Base-by-base conservation (phyloP, 2,329 filamentous ascomycete species). In the Epichloe elymi region DNA sequence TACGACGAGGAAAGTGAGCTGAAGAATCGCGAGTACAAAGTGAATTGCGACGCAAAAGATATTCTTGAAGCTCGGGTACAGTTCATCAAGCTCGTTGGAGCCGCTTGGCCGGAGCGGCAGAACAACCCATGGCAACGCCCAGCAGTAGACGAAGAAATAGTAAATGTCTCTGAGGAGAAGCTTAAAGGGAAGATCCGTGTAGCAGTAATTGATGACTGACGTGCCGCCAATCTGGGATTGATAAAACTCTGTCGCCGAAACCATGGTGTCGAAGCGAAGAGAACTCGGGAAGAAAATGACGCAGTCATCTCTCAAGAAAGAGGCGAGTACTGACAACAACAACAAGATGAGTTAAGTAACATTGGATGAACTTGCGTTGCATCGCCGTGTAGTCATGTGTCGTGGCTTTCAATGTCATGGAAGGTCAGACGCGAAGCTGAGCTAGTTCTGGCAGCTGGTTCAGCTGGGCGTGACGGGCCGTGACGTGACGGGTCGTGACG, bases 51-150 rank as follows among this genome's bases (percentile, higher is more conserved):
- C 63, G 52, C 74, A 76, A 56, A 72, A 74, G 1, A 80, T 36
- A 56, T 88, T 88, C 42, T 66, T 62, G 14, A 59, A 53, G 0
- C 76, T 82, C 1, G 74, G 73, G 53, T 81, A 76, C 17, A 88
- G 68, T 67, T 90, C 86, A 58, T 83, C 80, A 45, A 85, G 67
- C 47, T 71, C 58, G 14, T 70, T 76, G 1, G 76, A 78, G 41
- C 71, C 70, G 50, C 68, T 68, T 1, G 80, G 74, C 14, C 61
- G 63, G 7, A 82, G 43, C 0, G 84, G 84, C 57, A 75, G 69
- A n/a, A 86, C 50, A 37, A 86, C 69, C 62, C 76, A 79, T 2
- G 80, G 81, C 19, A 85, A 61, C 3, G 75, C 73, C 74, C 75
- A 79, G 50, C 66, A 54, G 54, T 75, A 78, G 48, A 67, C 63